Evolutionary conservation across 768 basidiomycete species (phyloP), one percentile per base, ranked within the genome.

Genomic region (Lanmaoa rubissima): DNA sequence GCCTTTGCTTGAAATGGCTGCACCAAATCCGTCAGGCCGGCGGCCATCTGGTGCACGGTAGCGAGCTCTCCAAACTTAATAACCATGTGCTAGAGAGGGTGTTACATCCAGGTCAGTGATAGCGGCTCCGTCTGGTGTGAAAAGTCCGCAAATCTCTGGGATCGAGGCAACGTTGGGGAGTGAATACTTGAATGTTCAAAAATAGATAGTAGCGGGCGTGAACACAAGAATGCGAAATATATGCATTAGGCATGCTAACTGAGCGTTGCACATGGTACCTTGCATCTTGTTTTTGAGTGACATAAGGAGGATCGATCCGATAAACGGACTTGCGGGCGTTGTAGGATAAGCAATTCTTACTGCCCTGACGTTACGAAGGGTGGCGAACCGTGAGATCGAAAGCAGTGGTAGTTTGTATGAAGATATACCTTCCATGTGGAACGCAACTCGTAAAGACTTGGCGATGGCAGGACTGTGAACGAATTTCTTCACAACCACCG

Each of bases 31-130:
- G 69, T 70, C 35, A 68, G 55, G 46, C 67, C 69, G 43, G 55
- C 58, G 32, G 62, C 54, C 48, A 78, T 62, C 59, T 78, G 77
- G 34, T 79, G 76, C 9, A 76, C 78, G 26, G 71, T 64, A 8
- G 68, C 71, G 40, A 69, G 63, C 47, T 67, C 41, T 35, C 66
- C 67, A 34, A 45, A 49, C 31, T 61, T 59, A 32, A 75, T 14
- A 28, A 28, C 2, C 6, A 28, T 54, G 49, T 38, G 55, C 60
- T 31, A 67, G 42, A 14, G 74, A 60, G n/a, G 65, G 64, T 35
- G 70, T 72, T 31, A 69, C 71, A 53, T 74, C 74, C 6, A 69
- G 64, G 42, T 60, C 62, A 13, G 62, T 70, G 35, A 75, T 65
- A 19, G 61, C 65, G 46, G 70, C 51, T 63, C 62, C 69, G 39